phyloP scores from a whole-genome alignment of 306 rosid genomes.

The Hippophae rhamnoides region DNA sequence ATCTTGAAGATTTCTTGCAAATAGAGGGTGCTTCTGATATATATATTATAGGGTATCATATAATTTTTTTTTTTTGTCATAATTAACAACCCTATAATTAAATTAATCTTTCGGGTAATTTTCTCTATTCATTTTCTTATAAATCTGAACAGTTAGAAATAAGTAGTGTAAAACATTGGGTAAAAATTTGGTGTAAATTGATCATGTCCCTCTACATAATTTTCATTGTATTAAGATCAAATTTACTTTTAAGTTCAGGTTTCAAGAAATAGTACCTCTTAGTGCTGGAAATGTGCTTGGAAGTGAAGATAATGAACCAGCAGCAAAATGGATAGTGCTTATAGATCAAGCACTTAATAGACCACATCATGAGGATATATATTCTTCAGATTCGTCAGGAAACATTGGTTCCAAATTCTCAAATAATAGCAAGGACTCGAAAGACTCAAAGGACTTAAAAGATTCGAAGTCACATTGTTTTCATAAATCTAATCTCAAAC shows the following conservation, averaged over 20 bases:
- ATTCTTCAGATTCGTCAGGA: constrained; percentile 15
- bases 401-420: constrained; percentile 4
- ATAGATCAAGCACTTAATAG: constrained; percentile 67
- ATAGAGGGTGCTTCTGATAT: constrained; percentile 73
- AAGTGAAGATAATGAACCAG: constrained; percentile 92
- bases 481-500: constrained; percentile 72
- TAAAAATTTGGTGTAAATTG: too few relatives aligned
- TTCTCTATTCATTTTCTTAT: too few relatives aligned
- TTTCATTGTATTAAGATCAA: neutral
- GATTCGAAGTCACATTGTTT: constrained; percentile 37
- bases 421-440: constrained; percentile 29
- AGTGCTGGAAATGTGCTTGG: constrained; percentile 86
- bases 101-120: too few relatives aligned
- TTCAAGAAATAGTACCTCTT: constrained; percentile 91
- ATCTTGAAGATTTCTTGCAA: constrained; percentile 81
- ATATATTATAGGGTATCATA: constrained; percentile 68
- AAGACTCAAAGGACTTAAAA: constrained; percentile 23
- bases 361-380: constrained; percentile 31
- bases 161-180: too few relatives aligned
- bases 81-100: too few relatives aligned
- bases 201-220: too few relatives aligned
- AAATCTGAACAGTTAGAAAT: too few relatives aligned
- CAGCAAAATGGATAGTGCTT: constrained; percentile 70
- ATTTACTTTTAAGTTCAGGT: constrained; percentile 26
- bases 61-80: neutral